Evolutionary conservation across 768 basidiomycete species (phyloP), one percentile per base, ranked within the genome.

Genomic region (Termitomyces sp.): DNA sequence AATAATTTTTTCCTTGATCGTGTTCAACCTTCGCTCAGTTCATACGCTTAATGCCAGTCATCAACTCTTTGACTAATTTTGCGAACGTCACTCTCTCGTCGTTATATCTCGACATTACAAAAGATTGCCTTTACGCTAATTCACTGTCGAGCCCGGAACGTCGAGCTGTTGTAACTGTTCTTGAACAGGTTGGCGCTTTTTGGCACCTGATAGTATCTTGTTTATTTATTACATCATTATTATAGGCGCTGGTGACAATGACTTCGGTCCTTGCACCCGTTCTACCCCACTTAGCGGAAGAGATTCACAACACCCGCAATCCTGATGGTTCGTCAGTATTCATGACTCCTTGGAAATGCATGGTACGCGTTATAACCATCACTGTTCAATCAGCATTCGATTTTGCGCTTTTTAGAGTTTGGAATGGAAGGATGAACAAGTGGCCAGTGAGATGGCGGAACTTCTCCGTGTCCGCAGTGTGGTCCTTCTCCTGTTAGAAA

Each of bases 81-180:
- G 82, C 86, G 30, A 93, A 92, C 65, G 79, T 85, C 58, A 91
- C 89, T 0, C 78, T 98, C 22, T 98, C 96, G 0, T 87, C 93
- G 0, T 73, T 96, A 33, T 98, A 98, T 71, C 92, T 98, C 61
- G 94, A 95, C 65, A 85, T 91, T 50, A 90, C 85, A 35, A 97
- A 97, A 69, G 96, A 98, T 69, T 80, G 81, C 46, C 73, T 99
- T 10, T 98, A 99, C 66, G 90, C 92, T 35, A 80, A 90, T 64
- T 67, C 73, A 9, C 55, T 72, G 2, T 64, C 76, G 22, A 80
- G 81, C 58, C 63, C 69, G 2, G 77, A 83, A 43, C 84, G 96
- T 14, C 77, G 82, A 50, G 81, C 81, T 0, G 79, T 90, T 14
- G 69, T 94, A 7, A 83, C 87, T 5, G 88, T 90, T 2, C 75